Evolutionary conservation across 495 filamentous ascomycete genomes (phyloP), one percentile per base, ranked within the genome.

Genomic region (Penicillium simplicissimum): DNA sequence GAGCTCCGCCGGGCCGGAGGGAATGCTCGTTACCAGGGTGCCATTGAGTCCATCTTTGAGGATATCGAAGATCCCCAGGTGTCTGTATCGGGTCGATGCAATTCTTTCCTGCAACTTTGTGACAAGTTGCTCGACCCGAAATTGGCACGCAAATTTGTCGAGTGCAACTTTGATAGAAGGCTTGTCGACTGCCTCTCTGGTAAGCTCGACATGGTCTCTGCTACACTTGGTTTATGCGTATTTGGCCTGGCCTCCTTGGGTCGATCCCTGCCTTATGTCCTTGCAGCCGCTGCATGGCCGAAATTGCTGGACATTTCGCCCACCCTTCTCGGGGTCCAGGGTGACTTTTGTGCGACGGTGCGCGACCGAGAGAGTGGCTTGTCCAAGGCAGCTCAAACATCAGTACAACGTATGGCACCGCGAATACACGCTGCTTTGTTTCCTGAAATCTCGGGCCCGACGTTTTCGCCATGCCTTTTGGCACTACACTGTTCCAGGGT

Each of bases 1-100:
- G 95, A 98, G 71, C 80, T 98, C 45, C 84, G 93, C 62, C 89
- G 92, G 63, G 87, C 92, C 40, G 95, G 95, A 8, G 87, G 88
- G 23, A 96, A 93, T 71, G 88, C 86, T 52, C 88, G 92, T 19
- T 93, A 96, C 58, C 75, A 88, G 8, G 86, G 91, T 64, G 89
- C 92, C 52, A 82, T 96, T 54, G 90, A 94, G 66, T 87, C 91
- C 52, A 79, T 96, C 10, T 81, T 96, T 59, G 92, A 96, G 58
- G 90, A 96, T 60, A 89, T 98, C 62, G 87, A 90, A 53, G 78
- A 82, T 40, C 76, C 82, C 7, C 58, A 73, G n/a, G 74, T 73
- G 23, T 82, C 84, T 37, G 64, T 63, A 10, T 81, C 83, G 5
- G 69, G 75, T 23, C 76, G 76, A 60, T 81, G 86, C 36, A 80